These are phyloP conservation scores for Tuber calosporum DNA, from an alignment of 495 filamentous ascomycete species.

Conservation along the genomic window DNA sequence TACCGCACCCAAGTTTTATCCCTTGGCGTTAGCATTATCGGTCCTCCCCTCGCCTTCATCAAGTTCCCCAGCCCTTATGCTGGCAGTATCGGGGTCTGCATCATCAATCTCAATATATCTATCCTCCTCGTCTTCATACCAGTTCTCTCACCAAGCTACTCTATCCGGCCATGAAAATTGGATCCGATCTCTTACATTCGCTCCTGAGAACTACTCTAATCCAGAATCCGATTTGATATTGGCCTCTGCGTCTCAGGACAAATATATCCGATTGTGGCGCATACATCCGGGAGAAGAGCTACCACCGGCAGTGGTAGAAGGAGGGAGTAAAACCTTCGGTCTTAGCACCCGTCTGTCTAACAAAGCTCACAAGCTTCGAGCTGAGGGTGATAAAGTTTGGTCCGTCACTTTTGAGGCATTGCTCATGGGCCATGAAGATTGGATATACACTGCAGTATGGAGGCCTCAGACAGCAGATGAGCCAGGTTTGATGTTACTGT, in stretches of 20 bases:
- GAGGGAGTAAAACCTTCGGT: slow-evolving; percentile 44
- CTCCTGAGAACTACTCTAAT: slow-evolving; percentile 52
- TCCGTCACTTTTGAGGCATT: slow-evolving; percentile 90
- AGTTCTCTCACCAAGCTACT: slow-evolving; percentile 68
- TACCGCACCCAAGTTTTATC: slow-evolving; percentile 70
- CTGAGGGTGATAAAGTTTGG: slow-evolving; percentile 53
- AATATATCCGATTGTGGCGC: slow-evolving; percentile 92
- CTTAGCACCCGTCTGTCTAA: slow-evolving; percentile 58
- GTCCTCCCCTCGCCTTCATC: slow-evolving; percentile 47
- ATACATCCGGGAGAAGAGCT: slow-evolving; percentile 61
- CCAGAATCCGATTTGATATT: slow-evolving; percentile 62
- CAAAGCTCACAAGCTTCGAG: slow-evolving; percentile 69
- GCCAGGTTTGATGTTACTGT: slow-evolving; percentile 62
- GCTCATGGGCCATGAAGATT: slow-evolving; percentile 92
- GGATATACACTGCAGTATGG: slow-evolving; percentile 88
- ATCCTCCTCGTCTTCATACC: slow-evolving; percentile 44
- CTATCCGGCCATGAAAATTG: slow-evolving; percentile 91
- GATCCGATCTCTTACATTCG: slow-evolving; percentile 78
- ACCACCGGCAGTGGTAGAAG: slow-evolving; percentile 45
- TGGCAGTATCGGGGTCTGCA: slow-evolving; percentile 79
- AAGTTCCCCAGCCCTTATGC: slow-evolving; percentile 50
- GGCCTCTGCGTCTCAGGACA: slow-evolving; percentile 93
- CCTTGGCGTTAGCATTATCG: slow-evolving; percentile 61
- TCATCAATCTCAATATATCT: slow-evolving; percentile 70
- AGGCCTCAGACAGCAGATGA: slow-evolving; percentile 44